Conservation (phyloP, 192 early-diverging fungal species). For the Piromyces sp. region DNA sequence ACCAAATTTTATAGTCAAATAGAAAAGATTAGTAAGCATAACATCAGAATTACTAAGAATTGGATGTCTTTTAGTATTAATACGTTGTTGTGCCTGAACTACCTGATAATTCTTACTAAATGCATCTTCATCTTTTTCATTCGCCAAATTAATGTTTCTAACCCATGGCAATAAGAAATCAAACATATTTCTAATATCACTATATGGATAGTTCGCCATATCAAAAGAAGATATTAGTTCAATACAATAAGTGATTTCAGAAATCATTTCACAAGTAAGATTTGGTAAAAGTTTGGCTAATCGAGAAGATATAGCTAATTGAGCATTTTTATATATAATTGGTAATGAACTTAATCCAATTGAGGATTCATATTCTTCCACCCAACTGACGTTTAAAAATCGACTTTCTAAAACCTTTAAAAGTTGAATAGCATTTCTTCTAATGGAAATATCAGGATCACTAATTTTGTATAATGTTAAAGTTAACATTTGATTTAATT, state of each 20-base stretch:
- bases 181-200: constrained; percentile 47
- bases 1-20: constrained; percentile 63
- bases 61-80: constrained; percentile 3
- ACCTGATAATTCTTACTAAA: not conserved
- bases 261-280: constrained; percentile 49
- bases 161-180: constrained; percentile 66
- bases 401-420: constrained; percentile 52
- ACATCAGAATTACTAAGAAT: constrained; percentile 14
- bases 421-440: constrained; percentile 50
- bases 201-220: not conserved
- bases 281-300: constrained; percentile 45
- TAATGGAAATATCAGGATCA: constrained; percentile 45
- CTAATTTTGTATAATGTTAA: constrained; percentile 66
- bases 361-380: constrained; percentile 48
- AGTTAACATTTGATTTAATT: constrained; percentile 34
- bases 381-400: constrained; percentile 34
- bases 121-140: not conserved
- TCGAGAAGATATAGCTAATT: constrained; percentile 45
- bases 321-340: constrained; percentile 61
- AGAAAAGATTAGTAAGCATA: constrained; percentile 59
- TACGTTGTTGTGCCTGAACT: not conserved
- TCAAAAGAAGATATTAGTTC: constrained; percentile 21
- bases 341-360: constrained; percentile 48
- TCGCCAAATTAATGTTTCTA: constrained; percentile 38
- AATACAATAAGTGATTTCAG: constrained; percentile 55